Base-by-base conservation (phyloP, 2,329 filamentous ascomycete genomes). In the Xylaria sp. region DNA sequence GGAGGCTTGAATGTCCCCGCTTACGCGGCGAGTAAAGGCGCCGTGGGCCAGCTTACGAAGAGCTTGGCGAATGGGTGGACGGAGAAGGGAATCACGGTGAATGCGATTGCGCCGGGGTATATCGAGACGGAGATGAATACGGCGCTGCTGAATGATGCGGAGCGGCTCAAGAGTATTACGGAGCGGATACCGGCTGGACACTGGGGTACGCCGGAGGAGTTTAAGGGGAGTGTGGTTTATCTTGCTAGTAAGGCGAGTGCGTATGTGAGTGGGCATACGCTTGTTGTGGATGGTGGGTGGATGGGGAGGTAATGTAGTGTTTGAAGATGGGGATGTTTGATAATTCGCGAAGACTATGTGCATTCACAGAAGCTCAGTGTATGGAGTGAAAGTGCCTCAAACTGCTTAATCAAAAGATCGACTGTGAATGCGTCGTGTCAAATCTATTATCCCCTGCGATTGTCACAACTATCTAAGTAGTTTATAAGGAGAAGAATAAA, bases 111-210 rank as follows among this genome's bases (percentile, higher is more conserved):
- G 1, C 94, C 94, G 0, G 94, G 94, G 0, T 97, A 97, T 80
- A 93, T 97, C 75, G 92, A 88, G 59, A 97, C 94, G n/a, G 94
- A 97, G 69, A 97, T 97, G 94, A 98, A 97, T 79, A 87, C 86
- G 73, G 94, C 94, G 2, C 81, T 98, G 76, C 88, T 97, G 52
- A 87, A 90, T 60, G 90, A 97, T 79, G 80, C 87, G 75, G 88
- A 86, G 73, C 84, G 94, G 43, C 86, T 92, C 69, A 88, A 85
- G 72, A 91, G 91, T 76, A 97, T 97, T 74, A 86, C 92, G 76
- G 89, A 89, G 41, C 84, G 94, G 66, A 97, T 97, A 75, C 94
- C 94, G 0, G 93, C 92, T 0, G 94, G 92, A 0, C 84, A 93
- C 74, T 97, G 94, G 94, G 94, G 93, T 0, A 85, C 79, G 12